phyloP scores from a whole-genome alignment of 306 rosid species.

The Aeschynomene evenia region DNA sequence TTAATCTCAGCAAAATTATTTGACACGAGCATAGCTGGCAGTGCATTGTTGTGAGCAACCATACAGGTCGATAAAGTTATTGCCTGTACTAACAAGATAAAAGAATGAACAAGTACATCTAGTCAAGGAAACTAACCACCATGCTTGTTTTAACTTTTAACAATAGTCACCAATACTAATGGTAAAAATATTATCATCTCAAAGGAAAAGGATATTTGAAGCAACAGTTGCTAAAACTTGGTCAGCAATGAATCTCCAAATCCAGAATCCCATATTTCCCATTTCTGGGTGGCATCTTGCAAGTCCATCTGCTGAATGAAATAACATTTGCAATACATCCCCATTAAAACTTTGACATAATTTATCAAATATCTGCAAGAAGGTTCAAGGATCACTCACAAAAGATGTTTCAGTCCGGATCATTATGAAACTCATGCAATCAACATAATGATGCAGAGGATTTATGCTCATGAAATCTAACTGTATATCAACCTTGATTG shows the following conservation, averaged over 20 bases:
- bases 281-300: conserved; percentile 63
- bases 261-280: conserved; percentile 53
- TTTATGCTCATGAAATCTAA: neutral
- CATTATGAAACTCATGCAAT: conserved; percentile 7
- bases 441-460: neutral
- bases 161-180: conserved; percentile 9
- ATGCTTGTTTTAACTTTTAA: neutral
- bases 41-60: conserved; percentile 82
- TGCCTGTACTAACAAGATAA: conserved; percentile 85
- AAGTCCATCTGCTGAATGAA: conserved; percentile 77
- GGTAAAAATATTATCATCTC: neutral
- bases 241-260: conserved; percentile 67
- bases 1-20: conserved; percentile 90
- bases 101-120: conserved; percentile 68
- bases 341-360: conserved; percentile 75
- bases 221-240: conserved; percentile 64
- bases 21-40: conserved; percentile 83
- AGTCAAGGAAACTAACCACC: conserved; percentile 60
- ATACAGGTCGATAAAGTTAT: conserved; percentile 83
- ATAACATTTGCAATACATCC: conserved; percentile 73
- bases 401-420: conserved; percentile 6
- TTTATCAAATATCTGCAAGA: conserved; percentile 85
- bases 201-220: conserved; percentile 74
- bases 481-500: conserved; percentile 1
- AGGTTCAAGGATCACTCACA: conserved; percentile 25